A percentile compares a stretch with the other conserved stretches of the same genome.
phyloP scores from a whole-genome alignment of 306 rosid species.

The Quercus gilva region DNA sequence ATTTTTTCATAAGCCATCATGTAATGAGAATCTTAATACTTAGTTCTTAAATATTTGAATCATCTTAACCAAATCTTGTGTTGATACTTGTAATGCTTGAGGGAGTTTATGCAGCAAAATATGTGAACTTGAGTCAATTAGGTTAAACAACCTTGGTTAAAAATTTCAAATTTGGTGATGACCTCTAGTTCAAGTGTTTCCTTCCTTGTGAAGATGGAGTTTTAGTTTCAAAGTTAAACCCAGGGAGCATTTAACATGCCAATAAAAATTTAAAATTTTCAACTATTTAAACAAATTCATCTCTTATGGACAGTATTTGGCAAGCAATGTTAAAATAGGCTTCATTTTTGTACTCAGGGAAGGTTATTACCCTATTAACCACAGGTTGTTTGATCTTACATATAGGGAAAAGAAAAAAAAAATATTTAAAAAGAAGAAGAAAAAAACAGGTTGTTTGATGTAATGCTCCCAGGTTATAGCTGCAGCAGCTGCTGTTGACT shows the following conservation, averaged over 20 bases:
- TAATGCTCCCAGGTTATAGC: not conserved
- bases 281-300: not conserved
- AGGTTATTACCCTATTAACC: not conserved
- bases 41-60: not conserved
- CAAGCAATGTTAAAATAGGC: not conserved
- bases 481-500: not conserved
- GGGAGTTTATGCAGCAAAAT: not conserved
- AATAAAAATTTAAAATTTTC: not conserved
- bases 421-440: too few relatives aligned
- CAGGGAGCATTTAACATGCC: not conserved
- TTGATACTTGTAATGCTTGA: not conserved
- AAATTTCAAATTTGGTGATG: not conserved
- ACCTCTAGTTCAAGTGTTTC: too few relatives aligned
- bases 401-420: too few relatives aligned
- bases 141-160: not conserved
- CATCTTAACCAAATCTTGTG: not conserved
- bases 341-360: not conserved
- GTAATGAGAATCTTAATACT: not conserved
- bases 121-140: not conserved
- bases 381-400: not conserved
- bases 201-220: too few relatives aligned
- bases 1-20: not conserved
- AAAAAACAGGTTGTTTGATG: not conserved
- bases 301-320: not conserved
- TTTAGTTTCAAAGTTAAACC: too few relatives aligned